Evolutionary conservation across 257 asterid species (phyloP).

Genomic region (Haberlea rhodopensis): DNA sequence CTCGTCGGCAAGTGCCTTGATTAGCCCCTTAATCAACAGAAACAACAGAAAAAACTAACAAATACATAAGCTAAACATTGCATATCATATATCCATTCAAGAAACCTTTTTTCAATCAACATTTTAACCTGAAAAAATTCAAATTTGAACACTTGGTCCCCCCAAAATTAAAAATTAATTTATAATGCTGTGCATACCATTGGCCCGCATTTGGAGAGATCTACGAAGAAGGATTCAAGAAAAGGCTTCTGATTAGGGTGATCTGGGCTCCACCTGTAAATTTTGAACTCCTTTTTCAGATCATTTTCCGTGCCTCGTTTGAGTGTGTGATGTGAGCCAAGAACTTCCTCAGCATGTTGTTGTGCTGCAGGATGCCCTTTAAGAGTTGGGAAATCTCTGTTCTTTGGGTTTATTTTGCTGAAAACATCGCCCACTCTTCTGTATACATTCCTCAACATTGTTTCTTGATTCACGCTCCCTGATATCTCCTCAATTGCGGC

Average conservation of each 20-base stretch:
- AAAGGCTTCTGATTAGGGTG: constrained; percentile 49
- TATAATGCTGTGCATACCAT: constrained; percentile 40
- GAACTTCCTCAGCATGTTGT: constrained; percentile 48
- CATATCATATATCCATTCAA: too few species aligned
- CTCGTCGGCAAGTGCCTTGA: too few species aligned
- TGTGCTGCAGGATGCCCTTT: constrained; percentile 56
- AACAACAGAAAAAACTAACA: too few species aligned
- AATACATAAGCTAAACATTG: too few species aligned
- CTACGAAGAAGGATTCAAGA: constrained; percentile 57
- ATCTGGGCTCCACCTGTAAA: constrained; percentile 71
- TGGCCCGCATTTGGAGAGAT: constrained; percentile 68
- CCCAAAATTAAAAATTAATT: too few species aligned
- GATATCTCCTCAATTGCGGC: not conserved
- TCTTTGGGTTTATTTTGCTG: constrained; percentile 20
- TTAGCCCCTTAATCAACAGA: too few species aligned
- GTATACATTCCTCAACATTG: constrained; percentile 34
- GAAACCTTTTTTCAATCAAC: not conserved
- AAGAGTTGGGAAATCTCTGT: constrained; percentile 41
- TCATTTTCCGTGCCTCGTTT: not conserved
- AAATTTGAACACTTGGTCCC: too few species aligned
- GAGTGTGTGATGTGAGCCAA: constrained; percentile 32
- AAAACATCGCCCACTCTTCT: constrained; percentile 29
- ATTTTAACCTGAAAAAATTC: not conserved
- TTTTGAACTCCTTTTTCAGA: constrained; percentile 56
- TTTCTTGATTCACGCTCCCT: not conserved